Conservation (phyloP, 352 stramenopile genomes). For the Globisporangium paroecandrum region DNA sequence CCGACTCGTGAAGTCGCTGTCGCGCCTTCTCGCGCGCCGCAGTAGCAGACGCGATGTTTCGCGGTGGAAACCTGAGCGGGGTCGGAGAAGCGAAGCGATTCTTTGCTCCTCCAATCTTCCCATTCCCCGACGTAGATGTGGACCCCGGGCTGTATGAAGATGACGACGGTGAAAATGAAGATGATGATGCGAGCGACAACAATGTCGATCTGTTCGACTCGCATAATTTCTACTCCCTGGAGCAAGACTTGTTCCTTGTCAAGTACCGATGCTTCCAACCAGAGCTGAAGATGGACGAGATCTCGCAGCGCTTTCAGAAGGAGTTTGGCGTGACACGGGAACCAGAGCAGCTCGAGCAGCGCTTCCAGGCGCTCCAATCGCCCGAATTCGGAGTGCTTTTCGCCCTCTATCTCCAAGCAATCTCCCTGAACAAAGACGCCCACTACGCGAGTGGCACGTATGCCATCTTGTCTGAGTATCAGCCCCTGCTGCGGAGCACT, state of each 20-base stretch:
- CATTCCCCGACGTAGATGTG: slow-evolving; percentile 28
- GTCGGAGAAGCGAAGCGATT: neutral
- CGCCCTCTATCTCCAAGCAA: slow-evolving; percentile 46
- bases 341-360: slow-evolving; percentile 32
- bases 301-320: slow-evolving; percentile 38
- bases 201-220: slow-evolving; percentile 39
- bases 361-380: slow-evolving; percentile 39
- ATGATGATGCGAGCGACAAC: slow-evolving; percentile 25
- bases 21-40: neutral
- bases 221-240: slow-evolving; percentile 38
- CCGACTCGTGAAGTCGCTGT: neutral
- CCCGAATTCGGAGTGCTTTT: slow-evolving; percentile 38
- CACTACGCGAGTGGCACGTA: slow-evolving; percentile 27
- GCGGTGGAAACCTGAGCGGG: neutral
- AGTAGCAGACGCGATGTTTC: slow-evolving; percentile 8
- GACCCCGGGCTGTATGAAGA: slow-evolving; percentile 22
- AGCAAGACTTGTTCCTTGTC: slow-evolving; percentile 64
- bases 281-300: slow-evolving; percentile 29
- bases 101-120: slow-evolving; percentile 25
- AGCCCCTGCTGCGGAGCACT: slow-evolving; percentile 42
- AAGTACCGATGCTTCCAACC: slow-evolving; percentile 57
- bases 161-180: slow-evolving; percentile 19
- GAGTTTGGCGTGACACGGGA: slow-evolving; percentile 38
- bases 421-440: slow-evolving; percentile 34
- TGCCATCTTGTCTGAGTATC: slow-evolving; percentile 42